Evolutionary conservation across 1,139 yeast species (phyloP).

Genomic region (Candida sp.): DNA sequence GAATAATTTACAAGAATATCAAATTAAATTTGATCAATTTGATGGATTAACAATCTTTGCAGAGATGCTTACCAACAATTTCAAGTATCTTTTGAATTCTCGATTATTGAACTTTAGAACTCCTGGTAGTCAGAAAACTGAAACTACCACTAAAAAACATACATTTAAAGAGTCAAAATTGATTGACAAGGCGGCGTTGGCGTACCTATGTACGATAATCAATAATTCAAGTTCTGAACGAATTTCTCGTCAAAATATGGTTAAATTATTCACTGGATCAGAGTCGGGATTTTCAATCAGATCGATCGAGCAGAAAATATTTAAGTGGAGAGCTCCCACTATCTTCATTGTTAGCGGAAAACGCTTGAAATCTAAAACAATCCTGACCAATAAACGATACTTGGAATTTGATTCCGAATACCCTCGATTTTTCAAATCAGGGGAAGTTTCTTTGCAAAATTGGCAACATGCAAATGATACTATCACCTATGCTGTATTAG

Average conservation of each 20-base stretch:
- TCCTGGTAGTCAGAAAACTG: slow-evolving; percentile 1
- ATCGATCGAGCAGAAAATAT: slow-evolving; percentile 77
- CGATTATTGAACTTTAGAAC: slow-evolving; percentile 8
- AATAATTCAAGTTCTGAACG: slow-evolving; percentile 16
- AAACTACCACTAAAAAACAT: slow-evolving; percentile 6
- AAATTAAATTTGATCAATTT: slow-evolving; percentile 34
- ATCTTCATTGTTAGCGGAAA: slow-evolving; percentile 67
- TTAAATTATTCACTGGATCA: slow-evolving; percentile 70
- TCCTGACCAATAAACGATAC: slow-evolving; percentile 44
- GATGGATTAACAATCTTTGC: slow-evolving; percentile 29
- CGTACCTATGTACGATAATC: slow-evolving; percentile 37
- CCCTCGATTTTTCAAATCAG: slow-evolving; percentile 43
- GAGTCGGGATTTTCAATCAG: slow-evolving; percentile 83
- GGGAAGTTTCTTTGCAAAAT: slow-evolving; percentile 22
- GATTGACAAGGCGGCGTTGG: slow-evolving; percentile 35
- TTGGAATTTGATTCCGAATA: slow-evolving; percentile 47
- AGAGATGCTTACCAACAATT: slow-evolving; percentile 32
- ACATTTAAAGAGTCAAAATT: slow-evolving; percentile 33
- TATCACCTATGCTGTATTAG: slow-evolving; percentile 58
- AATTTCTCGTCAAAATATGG: slow-evolving; percentile 39
- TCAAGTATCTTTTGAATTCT: slow-evolving; percentile 30
- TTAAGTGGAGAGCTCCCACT: slow-evolving; percentile 92
- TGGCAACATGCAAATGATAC: slow-evolving; percentile 40
- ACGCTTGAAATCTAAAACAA: slow-evolving; percentile 38
- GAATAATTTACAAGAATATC: slow-evolving; percentile 14